Percentiles rank a stretch among this genome's conserved stretches.
These are phyloP conservation scores for Clarireedia sp. DNA, from an alignment of 2,329 filamentous ascomycete genomes.

Conservation along the genomic window DNA sequence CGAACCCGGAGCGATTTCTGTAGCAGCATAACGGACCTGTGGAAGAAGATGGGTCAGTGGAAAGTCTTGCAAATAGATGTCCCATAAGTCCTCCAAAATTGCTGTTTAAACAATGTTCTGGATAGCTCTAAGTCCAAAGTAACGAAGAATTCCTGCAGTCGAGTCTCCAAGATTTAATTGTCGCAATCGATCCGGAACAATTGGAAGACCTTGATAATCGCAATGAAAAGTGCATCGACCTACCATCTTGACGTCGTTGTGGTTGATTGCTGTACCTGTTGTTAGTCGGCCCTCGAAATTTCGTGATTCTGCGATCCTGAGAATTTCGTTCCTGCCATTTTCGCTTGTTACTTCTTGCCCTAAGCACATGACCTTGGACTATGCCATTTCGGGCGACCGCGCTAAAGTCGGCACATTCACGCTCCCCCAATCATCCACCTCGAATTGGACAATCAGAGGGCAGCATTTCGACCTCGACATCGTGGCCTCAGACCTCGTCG, in stretches of 20 bases:
- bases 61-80: neutral
- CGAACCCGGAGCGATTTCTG: neutral
- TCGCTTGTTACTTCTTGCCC: slow-evolving; percentile 10
- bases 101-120: neutral
- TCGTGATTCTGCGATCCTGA: neutral
- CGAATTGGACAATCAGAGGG: neutral
- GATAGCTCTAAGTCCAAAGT: neutral
- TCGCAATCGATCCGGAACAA: slow-evolving; percentile 6
- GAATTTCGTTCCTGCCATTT: slow-evolving; percentile 2
- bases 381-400: neutral
- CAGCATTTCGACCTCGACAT: no score
- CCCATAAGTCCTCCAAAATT: neutral
- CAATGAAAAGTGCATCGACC: slow-evolving; percentile 1
- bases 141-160: neutral
- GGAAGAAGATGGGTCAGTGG: neutral
- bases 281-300: slow-evolving; percentile 1
- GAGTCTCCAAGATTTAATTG: neutral
- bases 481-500: no score
- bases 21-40: slow-evolving; percentile 85
- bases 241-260: slow-evolving; percentile 13
- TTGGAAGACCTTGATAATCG: neutral
- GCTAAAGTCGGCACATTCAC: slow-evolving; percentile 2
- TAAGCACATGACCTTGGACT: slow-evolving; percentile 8
- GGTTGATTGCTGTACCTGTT: slow-evolving; percentile 9
- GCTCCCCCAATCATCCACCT: no score